phyloP scores from a whole-genome alignment of 1,284 basidiomycete genomes.

The Tremellales sp. region DNA sequence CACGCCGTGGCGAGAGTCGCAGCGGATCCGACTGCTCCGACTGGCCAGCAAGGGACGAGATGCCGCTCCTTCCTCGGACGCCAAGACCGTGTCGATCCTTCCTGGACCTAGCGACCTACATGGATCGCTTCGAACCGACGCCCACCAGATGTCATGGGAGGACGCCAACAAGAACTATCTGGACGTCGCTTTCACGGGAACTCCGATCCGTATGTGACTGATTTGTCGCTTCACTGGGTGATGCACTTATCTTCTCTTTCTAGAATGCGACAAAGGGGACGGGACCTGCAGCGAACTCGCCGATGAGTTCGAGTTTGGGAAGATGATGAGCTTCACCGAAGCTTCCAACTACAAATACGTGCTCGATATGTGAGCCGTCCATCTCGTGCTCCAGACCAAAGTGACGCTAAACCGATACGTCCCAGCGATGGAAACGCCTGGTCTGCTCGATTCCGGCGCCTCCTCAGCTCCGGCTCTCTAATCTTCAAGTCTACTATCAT shows the following conservation, averaged over 20 bases:
- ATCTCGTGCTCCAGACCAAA: not conserved
- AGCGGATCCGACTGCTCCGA: conserved; percentile 35
- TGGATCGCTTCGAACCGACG: conserved; percentile 57
- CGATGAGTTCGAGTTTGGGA: conserved; percentile 26
- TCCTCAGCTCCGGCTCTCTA: conserved; percentile 37
- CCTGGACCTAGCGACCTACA: conserved; percentile 7
- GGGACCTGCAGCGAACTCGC: conserved; percentile 39
- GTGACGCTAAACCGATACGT: not conserved
- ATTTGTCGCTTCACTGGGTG: not conserved
- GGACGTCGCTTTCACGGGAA: conserved; percentile 49
- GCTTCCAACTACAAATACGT: conserved; percentile 36
- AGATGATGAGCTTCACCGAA: conserved; percentile 25
- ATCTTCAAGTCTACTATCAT: conserved; percentile 45
- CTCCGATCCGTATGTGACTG: conserved; percentile 33
- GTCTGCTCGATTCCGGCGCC: conserved; percentile 59
- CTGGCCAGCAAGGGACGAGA: conserved; percentile 9
- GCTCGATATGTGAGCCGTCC: conserved; percentile 32
- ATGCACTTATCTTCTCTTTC: too few species aligned
- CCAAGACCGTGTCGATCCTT: conserved; percentile 46
- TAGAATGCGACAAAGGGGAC: conserved; percentile 38
- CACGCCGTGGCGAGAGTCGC: conserved; percentile 36
- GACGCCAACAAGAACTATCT: conserved; percentile 73
- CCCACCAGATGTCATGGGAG: conserved; percentile 76
- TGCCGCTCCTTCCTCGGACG: conserved; percentile 1
- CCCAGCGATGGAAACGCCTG: conserved; percentile 61